Evolutionary conservation across 257 asterid species (phyloP).

Genomic region (Solanum lycopersicoides): DNA sequence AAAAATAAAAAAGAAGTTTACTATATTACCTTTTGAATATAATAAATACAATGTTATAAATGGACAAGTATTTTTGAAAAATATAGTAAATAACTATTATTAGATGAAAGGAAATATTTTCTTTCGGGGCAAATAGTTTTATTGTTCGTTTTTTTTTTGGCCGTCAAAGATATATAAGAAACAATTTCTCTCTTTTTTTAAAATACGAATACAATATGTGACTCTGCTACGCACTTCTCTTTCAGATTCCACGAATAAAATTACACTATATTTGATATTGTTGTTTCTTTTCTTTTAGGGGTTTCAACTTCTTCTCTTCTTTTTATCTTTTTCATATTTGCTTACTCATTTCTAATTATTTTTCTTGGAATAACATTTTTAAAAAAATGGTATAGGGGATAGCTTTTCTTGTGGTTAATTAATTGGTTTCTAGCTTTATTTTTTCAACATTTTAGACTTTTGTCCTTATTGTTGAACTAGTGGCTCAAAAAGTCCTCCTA

Average conservation of each 20-base stretch:
- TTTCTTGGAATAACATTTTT: too few relatives aligned
- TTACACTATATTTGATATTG: background rate
- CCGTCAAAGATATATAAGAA: accelerated
- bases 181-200: background rate
- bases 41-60: too few relatives aligned
- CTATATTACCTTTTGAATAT: too few relatives aligned
- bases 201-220: background rate
- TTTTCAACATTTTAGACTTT: background rate
- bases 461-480: background rate
- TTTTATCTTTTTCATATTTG: background rate
- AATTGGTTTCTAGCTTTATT: background rate
- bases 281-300: background rate
- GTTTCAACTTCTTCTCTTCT: background rate
- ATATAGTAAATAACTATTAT: too few relatives aligned
- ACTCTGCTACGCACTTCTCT: background rate
- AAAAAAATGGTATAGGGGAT: background rate
- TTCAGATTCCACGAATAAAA: background rate
- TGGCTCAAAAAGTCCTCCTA: background rate
- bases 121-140: background rate
- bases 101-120: too few relatives aligned
- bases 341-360: background rate
- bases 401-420: background rate
- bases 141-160: background rate
- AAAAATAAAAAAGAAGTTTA: too few relatives aligned
- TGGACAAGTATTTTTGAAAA: too few relatives aligned